These are phyloP conservation scores for Erodium chrysanthum DNA, from an alignment of 441 rosid genomes.

Conservation along the genomic window DNA sequence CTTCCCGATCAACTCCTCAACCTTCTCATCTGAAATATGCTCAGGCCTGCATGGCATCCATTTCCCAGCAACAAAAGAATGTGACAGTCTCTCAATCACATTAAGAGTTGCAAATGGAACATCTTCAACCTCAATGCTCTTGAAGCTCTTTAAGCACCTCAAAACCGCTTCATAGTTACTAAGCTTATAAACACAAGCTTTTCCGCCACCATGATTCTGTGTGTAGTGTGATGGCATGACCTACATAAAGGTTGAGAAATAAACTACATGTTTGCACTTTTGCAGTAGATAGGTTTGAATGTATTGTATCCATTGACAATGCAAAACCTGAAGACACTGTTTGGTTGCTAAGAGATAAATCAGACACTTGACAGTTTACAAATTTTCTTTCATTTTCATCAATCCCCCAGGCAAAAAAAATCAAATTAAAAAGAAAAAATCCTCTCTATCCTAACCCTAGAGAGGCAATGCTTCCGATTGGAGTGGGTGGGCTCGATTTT, in stretches of 20 bases:
- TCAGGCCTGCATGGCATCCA: slow-evolving; percentile 79
- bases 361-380: too few species aligned
- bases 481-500: too few species aligned
- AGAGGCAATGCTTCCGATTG: neutral
- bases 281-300: neutral
- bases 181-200: slow-evolving; percentile 70
- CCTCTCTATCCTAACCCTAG: neutral
- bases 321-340: too few species aligned
- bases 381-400: too few species aligned
- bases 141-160: slow-evolving; percentile 46
- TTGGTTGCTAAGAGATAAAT: too few species aligned
- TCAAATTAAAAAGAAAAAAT: neutral
- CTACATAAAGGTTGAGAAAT: slow-evolving; percentile 25
- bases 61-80: slow-evolving; percentile 36
- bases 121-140: slow-evolving; percentile 48
- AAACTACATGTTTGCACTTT: neutral
- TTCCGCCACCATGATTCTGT: slow-evolving; percentile 62
- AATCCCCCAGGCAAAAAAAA: too few species aligned
- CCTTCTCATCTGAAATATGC: slow-evolving; percentile 55
- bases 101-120: slow-evolving; percentile 69
- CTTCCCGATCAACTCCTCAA: slow-evolving; percentile 45
- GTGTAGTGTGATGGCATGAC: slow-evolving; percentile 64
- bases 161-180: slow-evolving; percentile 54
- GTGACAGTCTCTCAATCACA: slow-evolving; percentile 61
- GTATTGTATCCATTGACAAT: too few species aligned